Evolutionary conservation across 2,329 filamentous ascomycete species (phyloP), one percentile per base, ranked within the genome.

Genomic region (Trematosphaeria pertusa): DNA sequence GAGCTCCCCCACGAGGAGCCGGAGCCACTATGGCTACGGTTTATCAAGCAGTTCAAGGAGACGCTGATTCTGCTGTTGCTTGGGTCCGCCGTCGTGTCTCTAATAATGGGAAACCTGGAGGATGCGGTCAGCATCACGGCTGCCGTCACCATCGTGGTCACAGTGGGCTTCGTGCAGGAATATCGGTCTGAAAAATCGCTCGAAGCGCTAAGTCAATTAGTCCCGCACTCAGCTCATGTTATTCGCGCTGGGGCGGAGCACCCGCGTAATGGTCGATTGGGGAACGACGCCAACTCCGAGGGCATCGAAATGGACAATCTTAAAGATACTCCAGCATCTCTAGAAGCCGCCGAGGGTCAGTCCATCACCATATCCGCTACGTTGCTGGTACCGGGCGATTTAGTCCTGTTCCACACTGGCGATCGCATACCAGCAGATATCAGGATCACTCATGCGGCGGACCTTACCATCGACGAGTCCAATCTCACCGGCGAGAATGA

Each of bases 401-500:
- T 99, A 45, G 91, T 99, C 14, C 75, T 97, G 1, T 97, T 99
- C 70, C 91, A 92, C 14, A 97, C 94, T 0, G 94, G 94, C 49
- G 94, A 99, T 73, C 89, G 95, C 41, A 95, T 99, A 58, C 94
- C 94, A 5, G 94, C 94, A 45, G 94, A 99, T 67, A 88, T 99
- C 60, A 87, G 94, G 34, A 96, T 99, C 42, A 97, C 91, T 6
- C 87, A 90, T 65, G 89, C 92, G 9, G 85, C 89, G 7, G 91
- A 97, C 68, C 78, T 99, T 40, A 90, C 91, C 32, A 96, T 99
- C 56, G 95, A 99, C 69, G 92, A 94, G 62, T 97, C 94, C 10
- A 99, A 99, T 66, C 75, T 99, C 48, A 99, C 94, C 0, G 94
- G 94, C 49, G 94, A 99, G 73, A 97, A 96, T 51, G 91, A 97